Evolutionary conservation across 2,329 filamentous ascomycete species (phyloP).

Genomic region (Neurospora crassa): DNA sequence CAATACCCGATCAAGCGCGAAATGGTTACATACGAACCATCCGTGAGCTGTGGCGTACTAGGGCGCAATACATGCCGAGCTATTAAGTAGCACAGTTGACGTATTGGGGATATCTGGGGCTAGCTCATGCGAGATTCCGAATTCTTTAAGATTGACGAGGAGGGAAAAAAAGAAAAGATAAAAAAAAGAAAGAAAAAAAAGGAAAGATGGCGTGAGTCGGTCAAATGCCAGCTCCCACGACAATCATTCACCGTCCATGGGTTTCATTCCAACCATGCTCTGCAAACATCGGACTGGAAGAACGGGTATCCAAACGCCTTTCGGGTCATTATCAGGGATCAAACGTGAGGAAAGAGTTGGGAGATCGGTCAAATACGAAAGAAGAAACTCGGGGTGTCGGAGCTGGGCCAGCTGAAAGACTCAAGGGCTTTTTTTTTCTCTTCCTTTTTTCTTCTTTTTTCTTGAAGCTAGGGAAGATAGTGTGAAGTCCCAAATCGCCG

Average conservation of each 20-base stretch:
- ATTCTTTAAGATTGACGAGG: neutral
- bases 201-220: neutral
- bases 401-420: neutral
- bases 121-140: neutral
- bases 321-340: neutral
- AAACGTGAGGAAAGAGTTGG: neutral
- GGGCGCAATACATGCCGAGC: neutral
- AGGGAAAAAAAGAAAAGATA: neutral
- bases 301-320: neutral
- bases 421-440: no score
- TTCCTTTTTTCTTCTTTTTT: no score
- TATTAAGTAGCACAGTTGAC: neutral
- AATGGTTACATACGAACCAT: neutral
- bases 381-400: neutral
- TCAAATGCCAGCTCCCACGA: neutral
- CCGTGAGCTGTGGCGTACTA: neutral
- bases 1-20: neutral
- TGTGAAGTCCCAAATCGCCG: neutral
- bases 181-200: neutral
- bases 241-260: neutral
- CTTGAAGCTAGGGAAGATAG: neutral
- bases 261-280: neutral
- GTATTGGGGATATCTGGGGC: neutral
- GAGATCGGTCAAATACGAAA: neutral
- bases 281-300: neutral